Percentiles rank a stretch among this genome's conserved stretches.
These are phyloP conservation scores for Vitis labrusca DNA, from an alignment of 164 flowering plant species.

Conservation along the genomic window DNA sequence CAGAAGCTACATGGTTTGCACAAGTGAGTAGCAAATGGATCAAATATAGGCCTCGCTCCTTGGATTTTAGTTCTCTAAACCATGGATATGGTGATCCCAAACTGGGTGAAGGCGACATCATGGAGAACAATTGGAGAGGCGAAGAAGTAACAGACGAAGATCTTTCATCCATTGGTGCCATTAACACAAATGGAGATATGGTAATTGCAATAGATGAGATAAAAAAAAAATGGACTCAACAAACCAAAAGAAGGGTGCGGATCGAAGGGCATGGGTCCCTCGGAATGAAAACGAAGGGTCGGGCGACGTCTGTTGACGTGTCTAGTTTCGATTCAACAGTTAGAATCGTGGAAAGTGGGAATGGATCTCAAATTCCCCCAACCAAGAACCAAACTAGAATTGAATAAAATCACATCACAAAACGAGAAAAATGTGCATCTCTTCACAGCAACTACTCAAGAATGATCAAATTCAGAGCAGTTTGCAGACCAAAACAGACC, in stretches of 20 bases:
- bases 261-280: too few species aligned
- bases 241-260: too few species aligned
- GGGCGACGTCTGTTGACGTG: too few species aligned
- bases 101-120: conserved; percentile 46
- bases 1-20: conserved; percentile 46
- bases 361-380: not conserved
- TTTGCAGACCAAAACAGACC: not conserved
- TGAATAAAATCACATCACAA: not conserved
- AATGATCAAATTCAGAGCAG: not conserved
- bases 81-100: conserved; percentile 44
- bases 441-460: not conserved
- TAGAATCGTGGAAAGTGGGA: too few species aligned
- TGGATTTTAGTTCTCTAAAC: conserved; percentile 47
- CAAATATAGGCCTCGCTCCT: conserved; percentile 56
- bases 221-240: not conserved
- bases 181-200: not conserved
- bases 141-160: conserved; percentile 49
- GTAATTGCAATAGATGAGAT: not conserved
- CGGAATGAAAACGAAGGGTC: too few species aligned
- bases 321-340: too few species aligned
- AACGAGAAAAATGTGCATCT: not conserved
- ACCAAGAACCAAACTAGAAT: not conserved
- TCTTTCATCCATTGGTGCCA: conserved; percentile 45
- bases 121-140: conserved; percentile 43
- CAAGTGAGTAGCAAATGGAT: conserved; percentile 47